A percentile compares a stretch with the other conserved stretches of the same genome.
phyloP scores from a whole-genome alignment of 352 stramenopile genomes.

The Globisporangium radiosum region DNA sequence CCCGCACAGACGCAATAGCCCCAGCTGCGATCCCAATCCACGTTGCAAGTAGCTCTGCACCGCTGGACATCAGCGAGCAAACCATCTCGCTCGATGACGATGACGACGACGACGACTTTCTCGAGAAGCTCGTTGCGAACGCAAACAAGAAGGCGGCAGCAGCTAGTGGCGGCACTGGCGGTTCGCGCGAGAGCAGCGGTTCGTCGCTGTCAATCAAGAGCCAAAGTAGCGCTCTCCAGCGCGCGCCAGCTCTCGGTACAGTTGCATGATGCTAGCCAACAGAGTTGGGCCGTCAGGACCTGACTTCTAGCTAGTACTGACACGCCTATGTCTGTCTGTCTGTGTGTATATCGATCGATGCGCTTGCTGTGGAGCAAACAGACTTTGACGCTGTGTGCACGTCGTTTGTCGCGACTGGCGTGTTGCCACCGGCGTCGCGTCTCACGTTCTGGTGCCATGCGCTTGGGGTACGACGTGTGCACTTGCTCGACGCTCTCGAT shows the following conservation, averaged over 20 bases:
- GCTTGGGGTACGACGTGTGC: conserved; percentile 22
- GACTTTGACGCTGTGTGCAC: conserved; percentile 25
- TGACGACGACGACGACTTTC: conserved; percentile 32
- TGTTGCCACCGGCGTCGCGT: conserved; percentile 29
- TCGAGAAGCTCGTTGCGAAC: conserved; percentile 56
- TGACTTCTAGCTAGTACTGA: too few relatives aligned
- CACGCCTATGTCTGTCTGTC: too few relatives aligned
- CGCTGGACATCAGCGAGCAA: conserved; percentile 5
- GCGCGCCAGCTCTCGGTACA: conserved; percentile 12
- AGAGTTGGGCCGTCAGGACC: too few relatives aligned
- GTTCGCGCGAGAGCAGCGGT: conserved; percentile 48
- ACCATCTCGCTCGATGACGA: conserved; percentile 31
- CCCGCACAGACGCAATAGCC: not conserved
- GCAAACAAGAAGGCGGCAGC: conserved; percentile 30
- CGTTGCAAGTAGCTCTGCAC: not conserved
- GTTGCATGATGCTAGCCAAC: not conserved
- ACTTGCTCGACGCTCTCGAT: too few relatives aligned
- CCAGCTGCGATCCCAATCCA: conserved; percentile 15
- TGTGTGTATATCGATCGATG: not conserved
- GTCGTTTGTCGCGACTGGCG: conserved; percentile 30
- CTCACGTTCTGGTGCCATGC: conserved; percentile 54
- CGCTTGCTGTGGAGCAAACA: conserved; percentile 9
- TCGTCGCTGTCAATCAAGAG: conserved; percentile 65
- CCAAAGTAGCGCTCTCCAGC: conserved; percentile 25
- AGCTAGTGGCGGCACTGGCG: not conserved